These are phyloP conservation scores for Cenchrus fungigraminus DNA, from an alignment of 176 grass and related monocot species.

Conservation along the genomic window DNA sequence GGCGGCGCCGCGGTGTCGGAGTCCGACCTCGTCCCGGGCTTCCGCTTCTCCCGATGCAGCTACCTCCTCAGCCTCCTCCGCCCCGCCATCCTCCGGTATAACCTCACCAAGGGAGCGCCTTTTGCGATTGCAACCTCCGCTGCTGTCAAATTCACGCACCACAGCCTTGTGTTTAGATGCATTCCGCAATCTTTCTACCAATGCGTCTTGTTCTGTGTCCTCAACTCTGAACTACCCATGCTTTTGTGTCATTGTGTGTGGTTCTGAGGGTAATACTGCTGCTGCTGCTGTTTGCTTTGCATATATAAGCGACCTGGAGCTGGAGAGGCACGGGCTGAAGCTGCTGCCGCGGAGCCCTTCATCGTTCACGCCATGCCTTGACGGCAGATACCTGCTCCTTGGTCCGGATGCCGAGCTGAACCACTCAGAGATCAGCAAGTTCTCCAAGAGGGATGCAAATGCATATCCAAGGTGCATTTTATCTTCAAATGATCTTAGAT, in stretches of 20 bases:
- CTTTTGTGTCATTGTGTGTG: background rate
- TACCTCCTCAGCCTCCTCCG: conserved; percentile 93
- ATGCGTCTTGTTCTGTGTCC: conserved; percentile 1
- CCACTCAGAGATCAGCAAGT: conserved; percentile 84
- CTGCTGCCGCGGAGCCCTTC: conserved; percentile 80
- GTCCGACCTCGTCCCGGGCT: conserved; percentile 77
- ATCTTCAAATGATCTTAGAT: background rate
- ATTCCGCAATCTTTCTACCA: conserved; percentile 2
- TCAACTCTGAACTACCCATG: conserved; percentile 1
- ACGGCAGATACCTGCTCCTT: conserved; percentile 76
- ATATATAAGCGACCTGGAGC: conserved; percentile 71
- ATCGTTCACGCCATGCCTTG: conserved; percentile 88
- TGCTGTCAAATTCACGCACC: background rate
- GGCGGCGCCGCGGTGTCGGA: conserved; percentile 87
- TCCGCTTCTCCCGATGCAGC: conserved; percentile 93
- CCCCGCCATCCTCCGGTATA: conserved; percentile 64
- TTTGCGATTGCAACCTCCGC: background rate
- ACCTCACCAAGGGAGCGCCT: background rate
- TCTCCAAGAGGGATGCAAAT: conserved; percentile 80
- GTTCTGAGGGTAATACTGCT: background rate
- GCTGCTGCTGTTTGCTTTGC: conserved; percentile 2
- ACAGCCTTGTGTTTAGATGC: background rate
- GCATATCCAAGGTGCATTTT: conserved; percentile 73
- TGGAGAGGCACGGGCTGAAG: conserved; percentile 88
- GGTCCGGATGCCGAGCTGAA: conserved; percentile 79